Evolutionary conservation across 108 stramenopile genomes (phyloP).

Genomic region (Craspedostauros australis): DNA sequence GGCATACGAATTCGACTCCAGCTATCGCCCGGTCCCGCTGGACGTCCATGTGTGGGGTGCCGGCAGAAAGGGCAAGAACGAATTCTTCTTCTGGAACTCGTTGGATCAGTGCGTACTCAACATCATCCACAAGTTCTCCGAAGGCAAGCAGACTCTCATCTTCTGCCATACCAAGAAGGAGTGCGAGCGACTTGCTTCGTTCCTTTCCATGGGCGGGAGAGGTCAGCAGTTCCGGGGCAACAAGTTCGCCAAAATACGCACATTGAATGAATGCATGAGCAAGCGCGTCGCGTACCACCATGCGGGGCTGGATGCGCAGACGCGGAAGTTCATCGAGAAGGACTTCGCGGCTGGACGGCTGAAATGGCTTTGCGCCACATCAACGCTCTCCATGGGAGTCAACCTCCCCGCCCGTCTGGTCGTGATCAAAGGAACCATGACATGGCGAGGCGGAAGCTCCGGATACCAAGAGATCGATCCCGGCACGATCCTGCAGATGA

Average conservation of each 20-base stretch:
- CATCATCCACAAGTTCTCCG: slow-evolving; percentile 65
- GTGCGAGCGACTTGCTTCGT: slow-evolving; percentile 63
- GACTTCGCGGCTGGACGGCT: slow-evolving; percentile 71
- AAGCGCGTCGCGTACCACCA: slow-evolving; percentile 88
- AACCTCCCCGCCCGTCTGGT: slow-evolving; percentile 96
- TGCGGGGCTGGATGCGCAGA: slow-evolving; percentile 66
- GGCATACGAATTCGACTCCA: slow-evolving; percentile 78
- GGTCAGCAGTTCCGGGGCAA: slow-evolving; percentile 12
- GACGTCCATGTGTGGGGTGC: slow-evolving; percentile 59
- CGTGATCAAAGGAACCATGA: slow-evolving; percentile 86
- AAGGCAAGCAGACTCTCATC: slow-evolving; percentile 80
- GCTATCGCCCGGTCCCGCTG: slow-evolving; percentile 90
- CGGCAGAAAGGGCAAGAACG: slow-evolving; percentile 63
- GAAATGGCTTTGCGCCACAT: slow-evolving; percentile 83
- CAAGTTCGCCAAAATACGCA: slow-evolving; percentile 7
- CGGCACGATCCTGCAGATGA: slow-evolving; percentile 91
- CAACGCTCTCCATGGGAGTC: slow-evolving; percentile 94
- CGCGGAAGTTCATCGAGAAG: slow-evolving; percentile 71
- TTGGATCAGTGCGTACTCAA: slow-evolving; percentile 68
- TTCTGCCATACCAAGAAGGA: slow-evolving; percentile 95
- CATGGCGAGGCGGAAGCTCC: slow-evolving; percentile 75
- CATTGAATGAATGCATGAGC: slow-evolving; percentile 59
- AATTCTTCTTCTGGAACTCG: slow-evolving; percentile 80
- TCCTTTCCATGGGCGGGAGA: slow-evolving; percentile 39
- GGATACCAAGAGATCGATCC: slow-evolving; percentile 84